Percentiles rank a stretch among this genome's conserved stretches.
phyloP scores from a whole-genome alignment of 345 rosid species.

The Eucalyptus polyanthemos region DNA sequence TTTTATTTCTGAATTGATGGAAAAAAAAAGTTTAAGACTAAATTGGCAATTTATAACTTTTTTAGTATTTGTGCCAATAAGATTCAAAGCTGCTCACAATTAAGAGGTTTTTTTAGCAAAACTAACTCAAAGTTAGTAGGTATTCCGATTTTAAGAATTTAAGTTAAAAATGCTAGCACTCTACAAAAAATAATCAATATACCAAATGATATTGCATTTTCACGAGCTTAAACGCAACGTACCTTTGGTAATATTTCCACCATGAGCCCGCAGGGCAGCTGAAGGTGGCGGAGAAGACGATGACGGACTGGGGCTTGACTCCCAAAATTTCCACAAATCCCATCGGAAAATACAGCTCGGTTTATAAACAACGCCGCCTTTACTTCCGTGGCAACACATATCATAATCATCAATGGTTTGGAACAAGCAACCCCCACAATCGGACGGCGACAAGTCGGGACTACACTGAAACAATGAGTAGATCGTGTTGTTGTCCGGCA shows the following conservation, averaged over 20 bases:
- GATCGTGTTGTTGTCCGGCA: neutral
- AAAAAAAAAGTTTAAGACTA: accelerated
- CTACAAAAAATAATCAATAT: neutral
- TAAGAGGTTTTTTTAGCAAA: neutral
- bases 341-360: conserved; percentile 15
- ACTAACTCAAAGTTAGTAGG: neutral
- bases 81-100: neutral
- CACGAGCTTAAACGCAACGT: neutral
- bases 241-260: neutral
- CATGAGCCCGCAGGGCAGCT: no score
- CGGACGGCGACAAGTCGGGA: conserved; percentile 27
- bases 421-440: conserved; percentile 17
- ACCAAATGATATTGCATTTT: neutral
- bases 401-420: neutral
- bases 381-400: conserved; percentile 1
- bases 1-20: accelerated
- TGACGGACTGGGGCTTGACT: neutral
- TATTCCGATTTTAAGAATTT: neutral
- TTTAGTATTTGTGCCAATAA: neutral
- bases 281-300: neutral
- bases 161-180: neutral
- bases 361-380: conserved; percentile 20
- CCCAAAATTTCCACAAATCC: no score
- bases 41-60: no score
- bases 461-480: conserved; percentile 38